A percentile compares a stretch with the other conserved stretches of the same genome.
These are phyloP conservation scores for Kazachstania kunashirensis DNA, from an alignment of 805 yeast species.

Conservation along the genomic window DNA sequence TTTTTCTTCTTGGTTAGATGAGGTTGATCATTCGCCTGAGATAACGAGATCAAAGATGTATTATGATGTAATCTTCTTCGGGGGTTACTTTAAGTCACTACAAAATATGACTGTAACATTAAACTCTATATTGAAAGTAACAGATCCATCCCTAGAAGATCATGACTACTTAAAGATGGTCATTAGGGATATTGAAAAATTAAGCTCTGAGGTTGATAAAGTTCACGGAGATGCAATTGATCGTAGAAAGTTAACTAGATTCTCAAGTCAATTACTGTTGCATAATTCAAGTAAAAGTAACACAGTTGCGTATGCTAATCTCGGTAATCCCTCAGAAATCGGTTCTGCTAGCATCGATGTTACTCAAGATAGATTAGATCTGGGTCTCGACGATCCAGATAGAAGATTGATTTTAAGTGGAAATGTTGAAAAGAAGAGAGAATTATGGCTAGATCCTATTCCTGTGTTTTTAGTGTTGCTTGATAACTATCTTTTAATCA, in stretches of 20 bases:
- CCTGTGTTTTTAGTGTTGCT: conserved; percentile 46
- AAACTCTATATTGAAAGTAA: conserved; percentile 44
- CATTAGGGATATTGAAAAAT: conserved; percentile 40
- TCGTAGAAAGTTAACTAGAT: conserved; percentile 41
- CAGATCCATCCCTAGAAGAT: conserved; percentile 42
- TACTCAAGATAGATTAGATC: conserved; percentile 26
- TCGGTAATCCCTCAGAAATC: conserved; percentile 4
- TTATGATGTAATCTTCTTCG: conserved; percentile 46
- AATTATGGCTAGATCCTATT: conserved; percentile 49
- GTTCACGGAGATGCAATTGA: conserved; percentile 55
- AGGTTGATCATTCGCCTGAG: conserved; percentile 40
- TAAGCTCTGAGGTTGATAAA: conserved; percentile 53
- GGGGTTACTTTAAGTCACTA: conserved; percentile 45
- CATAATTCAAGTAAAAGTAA: conserved; percentile 15
- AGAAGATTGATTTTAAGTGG: conserved; percentile 54
- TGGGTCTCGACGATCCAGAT: conserved; percentile 43
- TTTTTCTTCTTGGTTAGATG: conserved; percentile 50
- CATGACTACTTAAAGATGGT: conserved; percentile 42
- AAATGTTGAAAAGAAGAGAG: conserved; percentile 50
- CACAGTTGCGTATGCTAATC: conserved; percentile 21
- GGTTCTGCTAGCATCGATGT: not conserved
- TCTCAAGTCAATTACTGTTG: conserved; percentile 33
- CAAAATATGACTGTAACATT: conserved; percentile 56
- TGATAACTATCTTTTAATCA: conserved; percentile 62
- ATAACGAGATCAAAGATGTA: conserved; percentile 36